These are phyloP conservation scores for Sphaerulina populicola DNA, from an alignment of 2,329 filamentous ascomycete genomes.

Conservation along the genomic window DNA sequence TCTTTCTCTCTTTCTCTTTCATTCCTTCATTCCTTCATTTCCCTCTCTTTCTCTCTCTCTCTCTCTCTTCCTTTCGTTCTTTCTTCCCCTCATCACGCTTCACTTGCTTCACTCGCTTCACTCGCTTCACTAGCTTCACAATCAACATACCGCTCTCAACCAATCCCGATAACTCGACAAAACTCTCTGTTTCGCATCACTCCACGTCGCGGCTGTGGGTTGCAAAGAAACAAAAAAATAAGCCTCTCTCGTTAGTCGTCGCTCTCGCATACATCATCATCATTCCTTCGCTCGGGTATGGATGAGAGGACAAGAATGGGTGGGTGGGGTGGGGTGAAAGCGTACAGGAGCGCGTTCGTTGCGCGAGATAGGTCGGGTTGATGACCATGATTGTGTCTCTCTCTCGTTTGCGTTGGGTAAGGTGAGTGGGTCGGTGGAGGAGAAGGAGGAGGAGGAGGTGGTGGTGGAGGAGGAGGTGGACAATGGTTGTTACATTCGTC, in stretches of 20 bases:
- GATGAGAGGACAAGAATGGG: too few relatives aligned
- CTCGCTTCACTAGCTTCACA: too few relatives aligned
- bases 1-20: too few relatives aligned
- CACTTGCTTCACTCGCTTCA: too few relatives aligned
- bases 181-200: constrained; percentile 79
- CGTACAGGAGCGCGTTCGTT: constrained; percentile 48
- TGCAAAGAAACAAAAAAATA: too few relatives aligned
- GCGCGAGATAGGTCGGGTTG: constrained; percentile 80
- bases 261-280: neutral
- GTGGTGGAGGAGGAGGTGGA: too few relatives aligned
- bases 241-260: constrained; percentile 19
- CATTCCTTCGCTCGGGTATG: neutral
- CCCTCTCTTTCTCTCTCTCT: too few relatives aligned
- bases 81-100: too few relatives aligned
- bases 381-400: constrained; percentile 48
- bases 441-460: neutral
- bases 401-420: too few relatives aligned
- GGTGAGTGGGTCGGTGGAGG: neutral
- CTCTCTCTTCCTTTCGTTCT: too few relatives aligned
- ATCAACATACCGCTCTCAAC: constrained; percentile 91
- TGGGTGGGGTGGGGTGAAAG: neutral
- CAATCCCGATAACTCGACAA: constrained; percentile 87
- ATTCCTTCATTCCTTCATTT: too few relatives aligned
- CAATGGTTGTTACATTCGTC: too few relatives aligned
- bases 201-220: constrained; percentile 70